A percentile compares a stretch with the other conserved stretches of the same genome.
Conservation (phyloP, 1,284 basidiomycete genomes). For the Cryptococcus sp. region DNA sequence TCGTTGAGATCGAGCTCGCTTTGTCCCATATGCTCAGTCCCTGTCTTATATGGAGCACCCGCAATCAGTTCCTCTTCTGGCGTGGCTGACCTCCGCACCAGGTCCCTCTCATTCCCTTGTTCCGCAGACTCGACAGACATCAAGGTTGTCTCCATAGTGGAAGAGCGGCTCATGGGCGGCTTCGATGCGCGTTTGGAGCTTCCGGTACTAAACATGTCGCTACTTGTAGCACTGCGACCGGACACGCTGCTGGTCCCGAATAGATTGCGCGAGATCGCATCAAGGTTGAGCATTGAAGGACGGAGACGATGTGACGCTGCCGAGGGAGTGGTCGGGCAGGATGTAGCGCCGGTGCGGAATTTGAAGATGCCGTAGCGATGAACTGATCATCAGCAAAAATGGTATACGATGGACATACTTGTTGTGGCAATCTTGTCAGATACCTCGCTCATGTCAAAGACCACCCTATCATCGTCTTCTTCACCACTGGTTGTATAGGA, state of each 20-base stretch:
- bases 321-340: conserved; percentile 76
- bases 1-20: conserved; percentile 68
- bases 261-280: conserved; percentile 66
- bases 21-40: conserved; percentile 15
- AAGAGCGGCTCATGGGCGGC: conserved; percentile 33
- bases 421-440: conserved; percentile 72
- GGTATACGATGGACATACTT: conserved; percentile 59
- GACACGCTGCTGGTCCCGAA: conserved; percentile 45
- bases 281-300: conserved; percentile 77
- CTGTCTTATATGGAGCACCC: conserved; percentile 15
- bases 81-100: conserved; percentile 3
- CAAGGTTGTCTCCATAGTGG: conserved; percentile 27
- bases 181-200: conserved; percentile 29
- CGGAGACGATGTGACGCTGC: conserved; percentile 63
- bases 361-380: conserved; percentile 83
- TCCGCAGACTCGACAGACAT: conserved; percentile 17
- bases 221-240: conserved; percentile 22
- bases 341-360: conserved; percentile 72
- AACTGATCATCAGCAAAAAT: conserved; percentile 57
- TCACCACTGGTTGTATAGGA: conserved; percentile 56
- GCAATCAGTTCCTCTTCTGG: conserved; percentile 14
- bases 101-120: not conserved
- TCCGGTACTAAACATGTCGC: conserved; percentile 33
- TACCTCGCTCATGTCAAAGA: conserved; percentile 74
- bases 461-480: conserved; percentile 64